Evolutionary conservation across 305 asterid genomes (phyloP), one percentile per base, ranked within the genome.

Genomic region (Solanum aculeatissimum): DNA sequence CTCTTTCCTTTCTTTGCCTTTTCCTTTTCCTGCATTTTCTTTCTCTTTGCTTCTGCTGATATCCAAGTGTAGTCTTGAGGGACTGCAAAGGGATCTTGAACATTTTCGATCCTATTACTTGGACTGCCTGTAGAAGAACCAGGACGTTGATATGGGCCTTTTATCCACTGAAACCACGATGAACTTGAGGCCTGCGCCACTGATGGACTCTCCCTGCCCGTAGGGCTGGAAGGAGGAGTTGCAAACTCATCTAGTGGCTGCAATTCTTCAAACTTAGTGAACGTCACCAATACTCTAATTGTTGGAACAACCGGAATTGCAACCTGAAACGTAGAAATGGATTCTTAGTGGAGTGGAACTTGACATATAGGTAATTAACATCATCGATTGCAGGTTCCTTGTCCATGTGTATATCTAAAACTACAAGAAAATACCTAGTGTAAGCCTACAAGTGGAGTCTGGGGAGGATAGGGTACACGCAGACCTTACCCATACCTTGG

Each of bases 161-260:
- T 97, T 84, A 95, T 93, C 98, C 98, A 97, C 85, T 94, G 98
- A 91, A 97, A 97, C 99, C 99, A 97, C 38, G 99, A 95, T 14
- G 99, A 90, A 85, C 85, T 91, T 14, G 97, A 89, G n/a, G 97
- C 19, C 84, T 88, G 95, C 54, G 38, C n/a, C 80, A 85, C 83
- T 18, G 89, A 16, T 4, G 97, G 91, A 91, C 92, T 91, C 83
- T 93, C 98, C 85, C 71, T 89, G 85, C 87, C 88, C 10, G 89
- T 87, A 82, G 99, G 99, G 51, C 99, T 97, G 18, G 98, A 92
- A 68, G 99, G 98, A 49, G 99, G 99, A 9, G 98, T 95, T 16
- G 94, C 86, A 71, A 94, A 95, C 87, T 94, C 99, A 43, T 97
- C 99, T 84, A 92, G 70, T 3, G 98, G 97, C 90, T 91, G 96